A percentile compares a stretch with the other conserved stretches of the same genome.
Conservation (phyloP, 208 protist species). For the Leishmania guyanensis region DNA sequence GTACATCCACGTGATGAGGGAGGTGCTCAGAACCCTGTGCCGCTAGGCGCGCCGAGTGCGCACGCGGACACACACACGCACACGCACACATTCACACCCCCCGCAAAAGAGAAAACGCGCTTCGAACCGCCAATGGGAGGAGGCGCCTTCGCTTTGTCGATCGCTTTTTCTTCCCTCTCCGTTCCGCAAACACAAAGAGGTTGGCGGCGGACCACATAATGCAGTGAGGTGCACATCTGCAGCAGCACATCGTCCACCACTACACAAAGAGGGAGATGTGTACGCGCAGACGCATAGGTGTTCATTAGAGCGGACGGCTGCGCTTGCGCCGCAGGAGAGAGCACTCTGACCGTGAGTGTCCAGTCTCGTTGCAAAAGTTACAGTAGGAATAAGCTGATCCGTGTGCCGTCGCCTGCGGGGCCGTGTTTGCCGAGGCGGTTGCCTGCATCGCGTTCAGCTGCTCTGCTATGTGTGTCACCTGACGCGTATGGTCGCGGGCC, state of each 20-base stretch:
- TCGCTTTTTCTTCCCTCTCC: neutral
- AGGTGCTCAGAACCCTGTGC: neutral
- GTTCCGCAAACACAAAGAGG: neutral
- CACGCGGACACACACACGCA: no score
- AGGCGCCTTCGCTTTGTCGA: neutral
- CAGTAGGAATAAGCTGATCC: conserved; percentile 75
- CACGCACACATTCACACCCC: neutral
- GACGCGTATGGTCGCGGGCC: conserved; percentile 36
- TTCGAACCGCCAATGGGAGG: neutral
- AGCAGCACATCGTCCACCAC: neutral
- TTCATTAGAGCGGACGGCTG: conserved; percentile 26
- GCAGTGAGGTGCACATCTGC: neutral
- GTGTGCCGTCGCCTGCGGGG: conserved; percentile 40
- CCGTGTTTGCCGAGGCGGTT: neutral
- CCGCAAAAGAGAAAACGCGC: neutral
- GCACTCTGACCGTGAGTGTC: conserved; percentile 74
- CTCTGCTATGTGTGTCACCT: conserved; percentile 26
- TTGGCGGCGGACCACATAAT: neutral
- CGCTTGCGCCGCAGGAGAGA: conserved; percentile 72
- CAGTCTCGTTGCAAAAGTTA: conserved; percentile 82
- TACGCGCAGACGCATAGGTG: neutral
- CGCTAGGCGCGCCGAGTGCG: neutral
- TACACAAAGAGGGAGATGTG: neutral
- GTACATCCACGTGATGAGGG: neutral
- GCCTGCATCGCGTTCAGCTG: conserved; percentile 40